Evolutionary conservation across 495 filamentous ascomycete species (phyloP).

Genomic region (Tuber borchii): DNA sequence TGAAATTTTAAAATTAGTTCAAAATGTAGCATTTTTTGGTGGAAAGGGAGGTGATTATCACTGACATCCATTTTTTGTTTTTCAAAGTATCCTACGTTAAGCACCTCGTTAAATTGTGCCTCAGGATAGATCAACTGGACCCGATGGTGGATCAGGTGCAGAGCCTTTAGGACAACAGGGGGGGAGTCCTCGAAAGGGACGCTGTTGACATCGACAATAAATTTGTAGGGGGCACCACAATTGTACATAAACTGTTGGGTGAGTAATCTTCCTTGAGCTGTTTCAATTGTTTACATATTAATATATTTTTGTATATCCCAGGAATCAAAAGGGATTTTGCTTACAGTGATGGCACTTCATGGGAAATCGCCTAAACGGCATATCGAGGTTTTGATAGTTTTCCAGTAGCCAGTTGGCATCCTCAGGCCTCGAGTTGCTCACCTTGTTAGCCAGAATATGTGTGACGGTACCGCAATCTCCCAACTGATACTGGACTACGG

Average conservation of each 20-base stretch:
- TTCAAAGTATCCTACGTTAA: slow-evolving; percentile 71
- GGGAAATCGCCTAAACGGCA: slow-evolving; percentile 55
- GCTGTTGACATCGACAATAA: slow-evolving; percentile 60
- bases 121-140: slow-evolving; percentile 32
- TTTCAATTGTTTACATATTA: slow-evolving; percentile 7
- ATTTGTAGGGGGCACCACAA: slow-evolving; percentile 79
- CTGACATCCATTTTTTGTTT: slow-evolving; percentile 61
- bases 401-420: slow-evolving; percentile 62
- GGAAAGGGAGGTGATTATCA: not conserved
- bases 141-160: slow-evolving; percentile 41
- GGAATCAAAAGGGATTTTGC: slow-evolving; percentile 10
- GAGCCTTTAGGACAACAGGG: slow-evolving; percentile 50
- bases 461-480: slow-evolving; percentile 53
- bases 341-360: slow-evolving; percentile 46
- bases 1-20: slow-evolving; percentile 32
- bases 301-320: not conserved
- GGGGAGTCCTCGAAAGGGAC: slow-evolving; percentile 59
- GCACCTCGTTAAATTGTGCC: slow-evolving; percentile 63
- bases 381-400: slow-evolving; percentile 53
- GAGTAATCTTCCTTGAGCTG: slow-evolving; percentile 48
- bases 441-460: slow-evolving; percentile 54
- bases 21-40: slow-evolving; percentile 2
- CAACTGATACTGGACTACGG: slow-evolving; percentile 43
- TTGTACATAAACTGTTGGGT: slow-evolving; percentile 67
- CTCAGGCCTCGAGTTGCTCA: slow-evolving; percentile 47